phyloP scores from a whole-genome alignment of 2,329 filamentous ascomycete species.

The Basipetospora chlamydospora region DNA sequence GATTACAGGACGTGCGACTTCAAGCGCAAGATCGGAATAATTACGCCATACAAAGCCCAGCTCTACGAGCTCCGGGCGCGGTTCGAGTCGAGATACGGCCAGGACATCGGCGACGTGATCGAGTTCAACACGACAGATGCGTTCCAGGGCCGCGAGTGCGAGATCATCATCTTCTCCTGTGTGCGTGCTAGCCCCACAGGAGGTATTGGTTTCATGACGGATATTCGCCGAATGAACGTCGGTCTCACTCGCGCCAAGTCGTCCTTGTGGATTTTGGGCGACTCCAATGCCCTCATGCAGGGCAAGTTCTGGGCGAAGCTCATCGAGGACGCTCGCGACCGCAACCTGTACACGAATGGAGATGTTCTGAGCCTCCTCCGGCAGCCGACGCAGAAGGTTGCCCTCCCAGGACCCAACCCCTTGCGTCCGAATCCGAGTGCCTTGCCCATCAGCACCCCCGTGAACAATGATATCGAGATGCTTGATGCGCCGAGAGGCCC shows the following conservation, averaged over 20 bases:
- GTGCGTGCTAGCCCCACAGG: constrained; percentile 82
- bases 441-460: no score
- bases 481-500: no score
- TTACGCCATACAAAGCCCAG: constrained; percentile 95
- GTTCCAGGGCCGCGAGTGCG: constrained; percentile 91
- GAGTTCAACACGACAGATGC: constrained; percentile 99
- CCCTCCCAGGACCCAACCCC: no score
- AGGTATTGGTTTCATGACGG: constrained; percentile 96
- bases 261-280: constrained; percentile 90
- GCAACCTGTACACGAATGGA: constrained; percentile 64
- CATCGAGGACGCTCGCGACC: constrained; percentile 62
- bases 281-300: constrained; percentile 71
- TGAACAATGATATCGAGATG: no score
- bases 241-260: constrained; percentile 93
- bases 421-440: no score
- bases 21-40: constrained; percentile 80
- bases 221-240: constrained; percentile 98
- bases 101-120: constrained; percentile 59
- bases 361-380: constrained; percentile 35
- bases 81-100: constrained; percentile 61
- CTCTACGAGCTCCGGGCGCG: constrained; percentile 62
- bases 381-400: constrained; percentile 24
- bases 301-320: constrained; percentile 85
- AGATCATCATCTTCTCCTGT: constrained; percentile 98
- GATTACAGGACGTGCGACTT: constrained; percentile 60